Percentiles rank a stretch among this genome's conserved stretches.
phyloP scores from a whole-genome alignment of 345 rosid species.

The Bretschneidera sinensis region DNA sequence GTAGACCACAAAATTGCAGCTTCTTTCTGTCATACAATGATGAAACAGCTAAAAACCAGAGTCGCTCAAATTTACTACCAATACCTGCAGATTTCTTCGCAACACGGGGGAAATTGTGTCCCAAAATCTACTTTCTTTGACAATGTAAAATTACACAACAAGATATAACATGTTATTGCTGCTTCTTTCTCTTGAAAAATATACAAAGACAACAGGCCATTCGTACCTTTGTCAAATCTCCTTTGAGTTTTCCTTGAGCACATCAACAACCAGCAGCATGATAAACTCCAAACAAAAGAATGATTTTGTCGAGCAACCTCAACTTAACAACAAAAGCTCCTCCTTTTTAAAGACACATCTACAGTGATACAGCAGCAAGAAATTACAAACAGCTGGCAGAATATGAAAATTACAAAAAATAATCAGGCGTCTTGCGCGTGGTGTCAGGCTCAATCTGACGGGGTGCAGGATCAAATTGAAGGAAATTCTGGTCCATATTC shows the following conservation, averaged over 20 bases:
- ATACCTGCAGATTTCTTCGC: neutral
- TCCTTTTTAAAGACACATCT: slow-evolving; percentile 41
- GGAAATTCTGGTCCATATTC: slow-evolving; percentile 93
- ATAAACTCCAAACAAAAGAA: slow-evolving; percentile 40
- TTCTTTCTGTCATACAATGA: neutral
- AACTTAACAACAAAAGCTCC: slow-evolving; percentile 38
- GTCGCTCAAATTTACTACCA: neutral
- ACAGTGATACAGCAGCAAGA: slow-evolving; percentile 32
- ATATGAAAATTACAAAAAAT: slow-evolving; percentile 70
- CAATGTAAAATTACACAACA: slow-evolving; percentile 21
- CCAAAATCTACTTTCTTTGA: slow-evolving; percentile 13
- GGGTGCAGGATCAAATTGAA: slow-evolving; percentile 92
- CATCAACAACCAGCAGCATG: slow-evolving; percentile 31
- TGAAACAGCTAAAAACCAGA: neutral
- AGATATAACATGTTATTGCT: slow-evolving; percentile 27
- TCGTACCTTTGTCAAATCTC: slow-evolving; percentile 22
- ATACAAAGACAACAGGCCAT: slow-evolving; percentile 30
- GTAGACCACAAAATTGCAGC: neutral
- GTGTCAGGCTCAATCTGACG: slow-evolving; percentile 92
- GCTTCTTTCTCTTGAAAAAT: slow-evolving; percentile 21
- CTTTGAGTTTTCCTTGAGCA: slow-evolving; percentile 23
- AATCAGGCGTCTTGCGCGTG: slow-evolving; percentile 95
- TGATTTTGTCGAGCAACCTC: slow-evolving; percentile 37
- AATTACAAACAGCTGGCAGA: slow-evolving; percentile 34
- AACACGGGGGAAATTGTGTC: neutral